Base-by-base conservation (phyloP, 805 yeast genomes). In the Pichia cabralensis region DNA sequence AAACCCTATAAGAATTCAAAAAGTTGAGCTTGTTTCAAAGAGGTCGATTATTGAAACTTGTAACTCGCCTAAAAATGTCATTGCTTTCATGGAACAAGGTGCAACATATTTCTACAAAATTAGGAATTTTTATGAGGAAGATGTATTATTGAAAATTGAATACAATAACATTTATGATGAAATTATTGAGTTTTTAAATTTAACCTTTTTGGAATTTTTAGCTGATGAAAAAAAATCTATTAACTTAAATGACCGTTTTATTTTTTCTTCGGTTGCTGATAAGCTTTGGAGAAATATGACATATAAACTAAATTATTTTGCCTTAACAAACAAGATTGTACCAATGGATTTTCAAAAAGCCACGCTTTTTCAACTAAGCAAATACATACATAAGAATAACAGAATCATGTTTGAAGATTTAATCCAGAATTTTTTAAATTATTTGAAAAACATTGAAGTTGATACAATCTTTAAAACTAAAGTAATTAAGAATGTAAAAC, bases 41-140 rank as follows among this genome's bases (percentile, higher is more conserved):
- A 40, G 33, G 15, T 47, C 50, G 3, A 23, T 21, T 3, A 46
- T 54, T 16, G 41, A 44, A 24, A 42, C 56, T 1, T 53, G 39
- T 66, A 58, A 25, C 18, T 51, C 30, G 39, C 64, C 69, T 7
- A 36, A 40, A 31, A 46, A 52, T 35, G 37, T 71, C 8, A 56
- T 80, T 15, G 78, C 82, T 0, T 74, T 70, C 48, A 71, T 71
- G 6, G 86, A 78, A n/a, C 88, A 81, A 41, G 80, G 85, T 0
- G 74, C 76, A 0, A 68, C 73, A 3, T 69, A 66, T 30, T 73
- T 79, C 38, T 83, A 71, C 55, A 62, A 66, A 35, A 64, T 81
- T n/a, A 49, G 56, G 24, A 30, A 50, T 36, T 26, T 53, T 31
- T 43, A 36, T 10, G 47, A 43, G 35, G 72, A 69, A 24, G 46